These are phyloP conservation scores for Pichia sp. DNA, from an alignment of 1,139 yeast genomes.

Conservation along the genomic window DNA sequence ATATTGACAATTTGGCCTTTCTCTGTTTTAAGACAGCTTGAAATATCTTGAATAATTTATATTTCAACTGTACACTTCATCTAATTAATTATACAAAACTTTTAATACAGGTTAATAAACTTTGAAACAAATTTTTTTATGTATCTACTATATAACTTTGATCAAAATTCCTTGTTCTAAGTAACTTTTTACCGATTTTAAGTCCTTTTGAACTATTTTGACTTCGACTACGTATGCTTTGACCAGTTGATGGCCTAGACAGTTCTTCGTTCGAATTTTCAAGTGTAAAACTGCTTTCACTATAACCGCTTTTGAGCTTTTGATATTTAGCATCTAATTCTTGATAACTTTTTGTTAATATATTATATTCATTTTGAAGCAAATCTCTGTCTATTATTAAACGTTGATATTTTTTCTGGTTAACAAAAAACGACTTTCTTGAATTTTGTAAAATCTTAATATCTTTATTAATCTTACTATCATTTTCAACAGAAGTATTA, in stretches of 20 bases:
- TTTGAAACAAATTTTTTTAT: neutral
- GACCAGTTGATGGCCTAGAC: neutral
- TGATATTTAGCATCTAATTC: neutral
- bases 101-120: no score
- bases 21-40: conserved; percentile 72
- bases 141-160: neutral
- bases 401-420: neutral
- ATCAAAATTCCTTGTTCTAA: neutral
- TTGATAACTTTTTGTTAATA: neutral
- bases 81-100: no score
- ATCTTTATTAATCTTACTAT: no score
- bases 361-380: neutral
- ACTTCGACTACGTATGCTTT: neutral
- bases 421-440: neutral
- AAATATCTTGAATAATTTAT: neutral
- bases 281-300: neutral
- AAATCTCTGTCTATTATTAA: neutral
- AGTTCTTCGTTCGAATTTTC: neutral
- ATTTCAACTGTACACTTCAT: no score
- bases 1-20: conserved; percentile 74
- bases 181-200: conserved; percentile 2
- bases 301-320: neutral
- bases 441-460: neutral
- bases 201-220: neutral
- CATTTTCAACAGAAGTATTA: no score